Percentiles rank a stretch among this genome's conserved stretches.
phyloP scores from a whole-genome alignment of 2,329 filamentous ascomycete species.

The Coccinonectria pachysandricola region DNA sequence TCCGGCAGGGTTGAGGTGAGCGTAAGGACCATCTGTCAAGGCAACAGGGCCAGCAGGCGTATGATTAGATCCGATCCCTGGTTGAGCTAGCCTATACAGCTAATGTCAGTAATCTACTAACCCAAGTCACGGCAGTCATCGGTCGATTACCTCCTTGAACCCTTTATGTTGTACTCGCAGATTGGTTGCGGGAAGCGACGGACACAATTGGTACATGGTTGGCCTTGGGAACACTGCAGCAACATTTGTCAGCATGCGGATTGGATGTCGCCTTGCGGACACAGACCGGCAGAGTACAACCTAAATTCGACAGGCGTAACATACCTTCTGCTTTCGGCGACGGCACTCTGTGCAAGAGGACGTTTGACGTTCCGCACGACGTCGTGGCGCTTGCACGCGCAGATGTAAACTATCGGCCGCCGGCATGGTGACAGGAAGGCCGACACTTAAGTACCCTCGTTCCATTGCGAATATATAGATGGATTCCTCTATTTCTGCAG shows the following conservation, averaged over 20 bases:
- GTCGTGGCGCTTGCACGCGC: too few species aligned
- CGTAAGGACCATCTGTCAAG: conserved; percentile 20
- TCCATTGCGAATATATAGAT: too few species aligned
- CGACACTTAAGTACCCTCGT: too few species aligned
- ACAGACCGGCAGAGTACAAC: not conserved
- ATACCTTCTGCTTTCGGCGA: conserved; percentile 41
- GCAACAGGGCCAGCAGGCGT: conserved; percentile 9
- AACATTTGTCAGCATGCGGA: not conserved
- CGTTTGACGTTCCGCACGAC: conserved; percentile 17
- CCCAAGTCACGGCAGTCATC: not conserved
- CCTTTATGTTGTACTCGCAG: conserved; percentile 35
- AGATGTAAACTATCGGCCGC: too few species aligned
- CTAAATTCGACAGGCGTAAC: conserved; percentile 1
- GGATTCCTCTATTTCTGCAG: too few species aligned
- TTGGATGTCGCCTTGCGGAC: too few species aligned
- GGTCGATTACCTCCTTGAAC: conserved; percentile 9
- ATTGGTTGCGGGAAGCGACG: conserved; percentile 40
- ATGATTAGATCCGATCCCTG: too few species aligned
- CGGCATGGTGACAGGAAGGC: conserved; percentile 13
- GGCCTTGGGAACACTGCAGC: conserved; percentile 41
- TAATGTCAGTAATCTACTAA: conserved; percentile 1
- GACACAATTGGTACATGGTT: conserved; percentile 43
- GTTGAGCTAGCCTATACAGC: too few species aligned
- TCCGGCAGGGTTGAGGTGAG: conserved; percentile 26
- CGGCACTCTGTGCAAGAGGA: conserved; percentile 42